A percentile compares a stretch with the other conserved stretches of the same genome.
Evolutionary conservation across 2,329 filamentous ascomycete species (phyloP).

Genomic region (Diaporthe sp.): DNA sequence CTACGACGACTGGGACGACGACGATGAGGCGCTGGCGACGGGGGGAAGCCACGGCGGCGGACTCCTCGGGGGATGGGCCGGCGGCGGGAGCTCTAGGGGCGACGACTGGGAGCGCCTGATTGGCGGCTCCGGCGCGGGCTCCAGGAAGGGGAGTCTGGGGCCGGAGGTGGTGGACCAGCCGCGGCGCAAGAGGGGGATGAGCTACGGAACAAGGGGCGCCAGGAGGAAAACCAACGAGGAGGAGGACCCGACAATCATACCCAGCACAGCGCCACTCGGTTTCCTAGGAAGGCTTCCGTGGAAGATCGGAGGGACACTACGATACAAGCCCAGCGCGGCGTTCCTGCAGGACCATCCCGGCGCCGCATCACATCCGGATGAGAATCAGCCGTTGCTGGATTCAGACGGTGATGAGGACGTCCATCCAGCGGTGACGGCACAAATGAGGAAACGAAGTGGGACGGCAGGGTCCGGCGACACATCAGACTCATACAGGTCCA

Average conservation of each 20-base stretch:
- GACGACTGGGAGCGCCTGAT: constrained; percentile 90
- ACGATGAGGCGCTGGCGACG: constrained; percentile 52
- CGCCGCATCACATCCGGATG: constrained; percentile 55
- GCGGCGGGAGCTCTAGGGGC: constrained; percentile 46
- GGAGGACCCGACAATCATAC: constrained; percentile 91
- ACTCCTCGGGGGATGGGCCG: constrained; percentile 67
- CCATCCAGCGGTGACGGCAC: constrained; percentile 23
- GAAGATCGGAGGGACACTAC: constrained; percentile 83
- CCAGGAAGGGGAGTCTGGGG: constrained; percentile 44
- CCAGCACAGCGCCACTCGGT: constrained; percentile 85
- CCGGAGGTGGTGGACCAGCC: constrained; percentile 73
- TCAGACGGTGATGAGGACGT: constrained; percentile 66
- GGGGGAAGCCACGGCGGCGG: constrained; percentile 59
- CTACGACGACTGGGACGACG: constrained; percentile 91
- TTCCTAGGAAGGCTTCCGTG: constrained; percentile 89
- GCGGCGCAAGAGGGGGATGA: constrained; percentile 84
- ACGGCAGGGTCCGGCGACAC: constrained; percentile 86
- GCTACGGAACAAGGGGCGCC: constrained; percentile 79
- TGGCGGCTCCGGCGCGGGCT: constrained; percentile 69
- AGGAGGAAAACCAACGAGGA: constrained; percentile 61
- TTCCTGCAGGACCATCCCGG: constrained; percentile 90
- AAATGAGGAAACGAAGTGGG: constrained; percentile 75
- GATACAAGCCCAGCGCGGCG: constrained; percentile 92
- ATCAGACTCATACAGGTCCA: constrained; percentile 85
- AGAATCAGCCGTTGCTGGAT: constrained; percentile 78